These are phyloP conservation scores for Fraxinus platypoda DNA, from an alignment of 305 asterid genomes.

Conservation along the genomic window DNA sequence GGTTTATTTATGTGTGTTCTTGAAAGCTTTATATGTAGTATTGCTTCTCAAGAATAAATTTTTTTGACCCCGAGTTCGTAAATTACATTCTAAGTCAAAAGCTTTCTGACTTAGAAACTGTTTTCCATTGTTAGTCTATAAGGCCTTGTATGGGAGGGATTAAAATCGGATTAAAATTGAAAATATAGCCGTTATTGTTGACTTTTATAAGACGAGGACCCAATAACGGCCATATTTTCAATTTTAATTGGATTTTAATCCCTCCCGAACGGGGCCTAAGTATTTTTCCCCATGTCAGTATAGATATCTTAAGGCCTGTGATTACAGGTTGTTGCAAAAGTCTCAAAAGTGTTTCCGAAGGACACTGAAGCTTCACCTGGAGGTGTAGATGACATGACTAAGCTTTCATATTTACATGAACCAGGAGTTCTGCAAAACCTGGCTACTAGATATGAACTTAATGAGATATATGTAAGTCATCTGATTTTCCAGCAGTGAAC, in stretches of 20 bases:
- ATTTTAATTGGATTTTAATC: too few relatives aligned
- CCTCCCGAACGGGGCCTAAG: too few relatives aligned
- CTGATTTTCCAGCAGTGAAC: background rate
- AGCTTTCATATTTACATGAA: constrained; percentile 68
- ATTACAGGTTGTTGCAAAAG: constrained; percentile 42
- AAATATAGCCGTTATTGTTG: too few relatives aligned
- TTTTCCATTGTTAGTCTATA: background rate
- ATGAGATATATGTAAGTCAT: constrained; percentile 58
- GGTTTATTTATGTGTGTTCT: background rate
- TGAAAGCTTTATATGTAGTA: background rate
- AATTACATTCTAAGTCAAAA: background rate
- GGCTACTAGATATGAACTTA: constrained; percentile 52
- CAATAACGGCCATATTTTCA: too few relatives aligned
- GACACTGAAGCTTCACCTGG: constrained; percentile 56
- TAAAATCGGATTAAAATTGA: too few relatives aligned
- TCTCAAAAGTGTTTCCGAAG: constrained; percentile 52
- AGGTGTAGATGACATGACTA: constrained; percentile 77
- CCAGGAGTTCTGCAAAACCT: constrained; percentile 75
- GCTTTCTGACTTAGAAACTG: background rate
- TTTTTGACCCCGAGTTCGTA: background rate
- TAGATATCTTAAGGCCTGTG: constrained; percentile 4
- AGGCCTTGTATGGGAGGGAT: too few relatives aligned
- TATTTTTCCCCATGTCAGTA: background rate
- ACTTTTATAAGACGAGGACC: too few relatives aligned
- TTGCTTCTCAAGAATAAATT: background rate